These are phyloP conservation scores for Daucus carota DNA, from an alignment of 129 eudicot species.

Conservation along the genomic window DH1_v3.0 NC_030386.2:14855001-14855500, in stretches of 20 bases:
- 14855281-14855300: neutral
- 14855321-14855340: slow-evolving; percentile 11
- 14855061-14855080: neutral
- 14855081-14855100: neutral
- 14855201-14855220: neutral
- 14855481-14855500: slow-evolving; percentile 45
- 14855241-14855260: neutral
- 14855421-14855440: slow-evolving; percentile 36
- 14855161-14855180: neutral
- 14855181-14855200: neutral
- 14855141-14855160: neutral
- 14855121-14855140: neutral
- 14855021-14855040: neutral
- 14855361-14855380: slow-evolving; percentile 77
- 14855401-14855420: slow-evolving; percentile 38
- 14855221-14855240: neutral
- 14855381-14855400: slow-evolving; percentile 43
- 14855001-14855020: neutral
- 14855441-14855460: slow-evolving; percentile 38
- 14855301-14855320: neutral
- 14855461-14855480: slow-evolving; percentile 31
- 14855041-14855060: neutral
- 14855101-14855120: neutral
- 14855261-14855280: neutral
- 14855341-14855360: slow-evolving; percentile 3